A percentile compares a stretch with the other conserved stretches of the same genome.
These are phyloP conservation scores for Solanum tacnaense DNA, from an alignment of 257 asterid species.

Conservation along the genomic window DNA sequence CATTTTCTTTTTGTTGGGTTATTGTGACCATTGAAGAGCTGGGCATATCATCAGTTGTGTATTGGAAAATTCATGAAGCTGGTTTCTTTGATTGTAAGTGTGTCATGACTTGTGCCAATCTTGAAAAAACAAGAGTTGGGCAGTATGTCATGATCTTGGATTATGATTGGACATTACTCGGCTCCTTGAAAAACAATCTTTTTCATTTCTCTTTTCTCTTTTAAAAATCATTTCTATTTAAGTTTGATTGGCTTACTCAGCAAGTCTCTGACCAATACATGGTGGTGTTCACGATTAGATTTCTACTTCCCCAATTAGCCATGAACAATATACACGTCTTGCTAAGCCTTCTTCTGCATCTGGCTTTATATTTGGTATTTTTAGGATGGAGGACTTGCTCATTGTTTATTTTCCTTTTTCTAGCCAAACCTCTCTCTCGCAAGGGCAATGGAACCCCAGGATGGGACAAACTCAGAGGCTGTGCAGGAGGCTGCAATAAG, in stretches of 20 bases:
- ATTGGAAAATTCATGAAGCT: neutral
- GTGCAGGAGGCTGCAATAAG: conserved; percentile 9
- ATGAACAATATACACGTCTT: neutral
- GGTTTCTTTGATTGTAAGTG: neutral
- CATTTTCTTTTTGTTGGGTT: conserved; percentile 4
- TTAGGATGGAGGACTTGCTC: neutral
- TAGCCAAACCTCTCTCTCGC: conserved; percentile 1
- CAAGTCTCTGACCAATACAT: neutral
- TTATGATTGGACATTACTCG: neutral
- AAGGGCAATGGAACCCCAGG: conserved; percentile 1
- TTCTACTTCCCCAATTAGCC: neutral
- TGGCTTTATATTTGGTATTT: neutral
- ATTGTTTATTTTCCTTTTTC: neutral
- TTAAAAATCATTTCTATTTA: neutral
- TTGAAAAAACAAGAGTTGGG: neutral
- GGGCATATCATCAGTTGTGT: conserved; percentile 1
- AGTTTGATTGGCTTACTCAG: neutral
- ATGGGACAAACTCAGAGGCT: conserved; percentile 1
- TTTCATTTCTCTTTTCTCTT: neutral
- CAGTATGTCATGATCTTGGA: neutral
- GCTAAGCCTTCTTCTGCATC: neutral
- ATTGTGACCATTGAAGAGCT: conserved; percentile 1
- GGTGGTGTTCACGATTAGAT: neutral
- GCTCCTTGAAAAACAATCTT: neutral
- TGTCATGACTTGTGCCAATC: neutral